phyloP scores from a whole-genome alignment of 2,329 filamentous ascomycete species.

The Beauveria sp. region DNA sequence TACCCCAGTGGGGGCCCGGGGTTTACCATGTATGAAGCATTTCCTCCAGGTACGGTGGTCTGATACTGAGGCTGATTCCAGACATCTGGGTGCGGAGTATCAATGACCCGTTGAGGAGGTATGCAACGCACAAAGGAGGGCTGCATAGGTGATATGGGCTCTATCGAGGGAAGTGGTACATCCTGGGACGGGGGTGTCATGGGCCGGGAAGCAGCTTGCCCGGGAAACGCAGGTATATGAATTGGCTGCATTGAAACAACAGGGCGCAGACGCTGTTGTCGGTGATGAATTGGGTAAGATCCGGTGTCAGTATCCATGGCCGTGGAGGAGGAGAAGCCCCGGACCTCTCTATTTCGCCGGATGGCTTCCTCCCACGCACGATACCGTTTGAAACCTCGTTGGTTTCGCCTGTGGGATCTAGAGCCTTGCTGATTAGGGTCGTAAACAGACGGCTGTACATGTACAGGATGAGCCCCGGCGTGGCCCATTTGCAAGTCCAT shows the following conservation, averaged over 20 bases:
- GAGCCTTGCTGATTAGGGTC: neutral
- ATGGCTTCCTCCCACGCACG: constrained; percentile 36
- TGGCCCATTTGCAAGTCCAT: neutral
- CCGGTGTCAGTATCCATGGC: neutral
- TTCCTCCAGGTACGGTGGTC: neutral
- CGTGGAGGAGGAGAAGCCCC: neutral
- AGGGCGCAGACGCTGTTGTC: neutral
- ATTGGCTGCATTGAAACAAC: neutral
- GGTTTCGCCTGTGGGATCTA: constrained; percentile 20
- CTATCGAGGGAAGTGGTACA: constrained; percentile 39
- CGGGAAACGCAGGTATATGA: neutral
- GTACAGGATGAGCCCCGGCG: neutral
- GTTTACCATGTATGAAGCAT: neutral
- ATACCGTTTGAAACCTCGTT: constrained; percentile 40
- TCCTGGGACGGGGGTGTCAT: constrained; percentile 27
- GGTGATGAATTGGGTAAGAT: neutral
- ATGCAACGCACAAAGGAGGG: constrained; percentile 28
- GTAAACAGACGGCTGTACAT: neutral
- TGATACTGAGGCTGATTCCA: constrained; percentile 1
- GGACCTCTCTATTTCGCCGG: constrained; percentile 20
- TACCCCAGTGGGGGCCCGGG: neutral
- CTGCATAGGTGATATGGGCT: constrained; percentile 31
- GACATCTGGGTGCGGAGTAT: constrained; percentile 12
- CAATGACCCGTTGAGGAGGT: constrained; percentile 21
- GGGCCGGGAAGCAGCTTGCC: neutral